Evolutionary conservation across 305 asterid species (phyloP).

Genomic region (Rubia tinctorum): DNA sequence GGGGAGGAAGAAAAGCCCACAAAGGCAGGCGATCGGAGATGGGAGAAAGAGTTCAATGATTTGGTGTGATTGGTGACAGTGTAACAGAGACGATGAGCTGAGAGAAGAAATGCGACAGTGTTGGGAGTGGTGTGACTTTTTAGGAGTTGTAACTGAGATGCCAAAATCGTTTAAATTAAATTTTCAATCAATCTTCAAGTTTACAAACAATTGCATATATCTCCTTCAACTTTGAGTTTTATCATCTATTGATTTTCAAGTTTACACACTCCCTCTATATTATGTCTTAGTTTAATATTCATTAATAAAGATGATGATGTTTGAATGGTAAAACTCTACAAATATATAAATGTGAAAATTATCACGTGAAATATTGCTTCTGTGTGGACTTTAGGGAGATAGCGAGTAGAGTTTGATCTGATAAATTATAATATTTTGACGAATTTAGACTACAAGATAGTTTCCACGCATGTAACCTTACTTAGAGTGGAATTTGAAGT

Average conservation of each 20-base stretch:
- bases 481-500: too few species aligned
- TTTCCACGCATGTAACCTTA: too few species aligned
- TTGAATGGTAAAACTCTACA: too few species aligned
- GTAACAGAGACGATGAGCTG: background rate
- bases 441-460: too few species aligned
- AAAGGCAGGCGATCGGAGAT: background rate
- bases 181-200: background rate
- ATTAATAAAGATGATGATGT: too few species aligned
- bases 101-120: background rate
- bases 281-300: too few species aligned
- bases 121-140: conserved; percentile 2
- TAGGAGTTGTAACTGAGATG: background rate
- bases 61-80: background rate
- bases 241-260: background rate
- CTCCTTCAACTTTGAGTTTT: background rate
- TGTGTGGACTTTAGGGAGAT: too few species aligned
- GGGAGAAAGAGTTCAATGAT: background rate
- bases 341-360: too few species aligned
- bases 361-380: too few species aligned
- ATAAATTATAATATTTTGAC: too few species aligned
- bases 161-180: background rate
- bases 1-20: background rate
- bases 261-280: too few species aligned
- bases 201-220: background rate
- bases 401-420: too few species aligned